Evolutionary conservation across 2,329 filamentous ascomycete genomes (phyloP).

Genomic region (Diaporthe eres): DNA sequence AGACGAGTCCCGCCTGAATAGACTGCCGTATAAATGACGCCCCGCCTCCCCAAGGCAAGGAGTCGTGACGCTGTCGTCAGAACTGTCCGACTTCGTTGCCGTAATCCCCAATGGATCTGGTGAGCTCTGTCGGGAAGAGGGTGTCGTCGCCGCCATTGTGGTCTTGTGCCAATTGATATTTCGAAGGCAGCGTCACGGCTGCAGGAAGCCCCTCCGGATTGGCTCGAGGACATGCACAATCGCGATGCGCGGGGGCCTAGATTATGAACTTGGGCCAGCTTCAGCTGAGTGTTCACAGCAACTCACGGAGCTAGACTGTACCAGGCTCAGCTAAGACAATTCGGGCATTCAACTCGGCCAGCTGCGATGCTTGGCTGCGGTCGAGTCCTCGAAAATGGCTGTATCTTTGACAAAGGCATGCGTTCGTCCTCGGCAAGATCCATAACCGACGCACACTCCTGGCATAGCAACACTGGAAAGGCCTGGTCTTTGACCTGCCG

Average conservation of each 20-base stretch:
- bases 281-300: background rate
- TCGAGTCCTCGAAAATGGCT: background rate
- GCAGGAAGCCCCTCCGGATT: background rate
- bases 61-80: conserved; percentile 16
- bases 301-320: background rate
- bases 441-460: background rate
- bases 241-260: conserved; percentile 18
- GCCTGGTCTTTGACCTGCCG: background rate
- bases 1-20: conserved; percentile 6
- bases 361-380: background rate
- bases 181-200: no score
- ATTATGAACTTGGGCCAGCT: conserved; percentile 18
- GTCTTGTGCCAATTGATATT: background rate
- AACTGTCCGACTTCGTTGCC: conserved; percentile 5
- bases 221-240: background rate
- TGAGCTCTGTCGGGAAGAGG: conserved; percentile 2
- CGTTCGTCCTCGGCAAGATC: conserved; percentile 2
- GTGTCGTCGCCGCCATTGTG: conserved; percentile 13
- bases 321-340: background rate
- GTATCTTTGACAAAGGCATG: conserved; percentile 24
- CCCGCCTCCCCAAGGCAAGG: conserved; percentile 15
- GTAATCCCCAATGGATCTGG: conserved; percentile 5
- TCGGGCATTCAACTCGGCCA: background rate
- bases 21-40: background rate
- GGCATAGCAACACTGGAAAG: background rate